phyloP scores from a whole-genome alignment of 768 basidiomycete genomes.

The Macrolepiota dolichaula region DNA sequence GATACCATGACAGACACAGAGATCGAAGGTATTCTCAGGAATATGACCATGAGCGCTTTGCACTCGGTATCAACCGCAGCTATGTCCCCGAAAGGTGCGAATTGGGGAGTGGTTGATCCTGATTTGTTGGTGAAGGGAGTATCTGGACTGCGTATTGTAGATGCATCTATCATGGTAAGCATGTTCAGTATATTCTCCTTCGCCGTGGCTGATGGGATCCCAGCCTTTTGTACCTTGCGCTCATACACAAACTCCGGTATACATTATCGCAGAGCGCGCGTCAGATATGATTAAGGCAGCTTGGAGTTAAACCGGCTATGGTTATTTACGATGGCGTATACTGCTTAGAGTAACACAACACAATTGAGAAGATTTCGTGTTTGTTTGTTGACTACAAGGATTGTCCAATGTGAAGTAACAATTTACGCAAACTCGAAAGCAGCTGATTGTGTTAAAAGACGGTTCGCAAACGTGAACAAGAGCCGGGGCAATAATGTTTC shows the following conservation, averaged over 20 bases:
- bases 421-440: too few relatives aligned
- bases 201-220: neutral
- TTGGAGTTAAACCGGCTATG: neutral
- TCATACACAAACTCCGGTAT: constrained; percentile 13
- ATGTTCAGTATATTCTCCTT: neutral
- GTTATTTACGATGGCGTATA: neutral
- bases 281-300: constrained; percentile 14
- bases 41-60: constrained; percentile 18
- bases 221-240: constrained; percentile 16
- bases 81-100: constrained; percentile 25
- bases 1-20: constrained; percentile 11
- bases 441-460: too few relatives aligned
- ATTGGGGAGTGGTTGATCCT: constrained; percentile 33
- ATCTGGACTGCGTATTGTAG: constrained; percentile 32
- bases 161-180: constrained; percentile 33
- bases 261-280: constrained; percentile 16
- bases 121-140: constrained; percentile 33
- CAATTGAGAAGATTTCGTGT: too few relatives aligned
- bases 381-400: too few relatives aligned
- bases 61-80: constrained; percentile 31
- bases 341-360: too few relatives aligned
- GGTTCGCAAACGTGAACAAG: too few relatives aligned
- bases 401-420: too few relatives aligned
- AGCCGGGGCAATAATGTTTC: too few relatives aligned
- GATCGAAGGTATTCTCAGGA: constrained; percentile 17